Conservation (phyloP, 768 basidiomycete species). For the Lactifluus hygrophoroides region DNA sequence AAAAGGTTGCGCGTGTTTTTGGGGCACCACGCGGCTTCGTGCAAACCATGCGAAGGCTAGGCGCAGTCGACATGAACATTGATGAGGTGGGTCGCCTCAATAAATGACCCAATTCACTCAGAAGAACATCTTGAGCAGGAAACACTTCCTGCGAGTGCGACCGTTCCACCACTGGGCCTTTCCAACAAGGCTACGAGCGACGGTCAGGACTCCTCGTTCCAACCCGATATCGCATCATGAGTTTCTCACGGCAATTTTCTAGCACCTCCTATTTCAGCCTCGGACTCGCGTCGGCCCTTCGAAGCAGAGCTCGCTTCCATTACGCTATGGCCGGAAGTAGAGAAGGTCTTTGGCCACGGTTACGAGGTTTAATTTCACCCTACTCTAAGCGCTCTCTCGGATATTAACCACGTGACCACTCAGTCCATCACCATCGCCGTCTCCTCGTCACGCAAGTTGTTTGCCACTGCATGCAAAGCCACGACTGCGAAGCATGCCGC, state of each 20-base stretch:
- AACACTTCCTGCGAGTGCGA: slow-evolving; percentile 66
- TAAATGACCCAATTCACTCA: background rate
- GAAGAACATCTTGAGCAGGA: slow-evolving; percentile 31
- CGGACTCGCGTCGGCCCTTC: slow-evolving; percentile 44
- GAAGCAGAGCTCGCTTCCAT: slow-evolving; percentile 83
- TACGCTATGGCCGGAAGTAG: slow-evolving; percentile 94
- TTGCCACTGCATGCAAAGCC: slow-evolving; percentile 90
- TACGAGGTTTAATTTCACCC: slow-evolving; percentile 62
- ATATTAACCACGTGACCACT: background rate
- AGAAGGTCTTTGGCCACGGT: slow-evolving; percentile 96
- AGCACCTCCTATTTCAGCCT: slow-evolving; percentile 24
- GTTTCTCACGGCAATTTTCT: slow-evolving; percentile 12
- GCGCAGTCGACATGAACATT: slow-evolving; percentile 38
- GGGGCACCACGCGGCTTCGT: slow-evolving; percentile 84
- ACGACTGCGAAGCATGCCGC: slow-evolving; percentile 84
- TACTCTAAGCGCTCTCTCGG: background rate
- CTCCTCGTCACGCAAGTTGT: slow-evolving; percentile 56
- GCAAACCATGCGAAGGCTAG: slow-evolving; percentile 44
- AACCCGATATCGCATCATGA: background rate
- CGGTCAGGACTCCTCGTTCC: slow-evolving; percentile 33
- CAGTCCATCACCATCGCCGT: slow-evolving; percentile 76
- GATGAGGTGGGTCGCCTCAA: slow-evolving; percentile 37
- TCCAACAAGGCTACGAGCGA: slow-evolving; percentile 88
- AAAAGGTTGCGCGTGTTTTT: slow-evolving; percentile 91
- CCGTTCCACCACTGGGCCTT: slow-evolving; percentile 85